Evolutionary conservation across 441 rosid genomes (phyloP), one percentile per base, ranked within the genome.

Genomic region (Adansonia gregorii): DNA sequence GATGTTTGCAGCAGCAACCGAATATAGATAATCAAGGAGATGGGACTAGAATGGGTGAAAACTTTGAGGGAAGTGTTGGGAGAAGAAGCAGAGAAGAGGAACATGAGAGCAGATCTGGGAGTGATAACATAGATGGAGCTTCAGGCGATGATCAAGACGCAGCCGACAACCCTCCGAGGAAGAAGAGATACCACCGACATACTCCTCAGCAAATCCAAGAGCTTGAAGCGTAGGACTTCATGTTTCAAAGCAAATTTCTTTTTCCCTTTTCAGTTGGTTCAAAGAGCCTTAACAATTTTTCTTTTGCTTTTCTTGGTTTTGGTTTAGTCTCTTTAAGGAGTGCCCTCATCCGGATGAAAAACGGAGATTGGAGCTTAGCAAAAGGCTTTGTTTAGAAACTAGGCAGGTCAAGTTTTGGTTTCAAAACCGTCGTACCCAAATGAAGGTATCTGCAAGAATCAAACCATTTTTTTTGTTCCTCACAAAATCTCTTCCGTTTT

Each of bases 341-440:
- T 93, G 94, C 79, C 98, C 98, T 80, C 98, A 96, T 86, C 99
- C 98, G 3, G 98, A 93, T 69, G 99, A 96, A 83, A 93, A 93
- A 71, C 98, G 91, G 79, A 91, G 99, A 69, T 80, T 86, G 76
- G 99, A 96, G 77, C 98, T 96, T 4, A 92, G 98, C 79, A 91
- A 76, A 73, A 75, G 93, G 69, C 96, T 96, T 74, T 89, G 88
- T 81, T 83, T 96, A 79, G 97, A 96, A 76, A 89, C 92, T 64
- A 89, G 91, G 66, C 99, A 96, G 81, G 93, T 96, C 75, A 96
- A 96, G 78, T 94, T 94, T 85, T 96, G 99, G 99, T 96, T 96
- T 73, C 99, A 96, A 77, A 96, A 96, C 82, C 95, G 98, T 41
- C 88, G 99, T 51, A 96, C 99, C 78, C 99, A 96, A 78, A 91